Conservation (phyloP, 345 rosid genomes). For the Theobroma cacao region DNA sequence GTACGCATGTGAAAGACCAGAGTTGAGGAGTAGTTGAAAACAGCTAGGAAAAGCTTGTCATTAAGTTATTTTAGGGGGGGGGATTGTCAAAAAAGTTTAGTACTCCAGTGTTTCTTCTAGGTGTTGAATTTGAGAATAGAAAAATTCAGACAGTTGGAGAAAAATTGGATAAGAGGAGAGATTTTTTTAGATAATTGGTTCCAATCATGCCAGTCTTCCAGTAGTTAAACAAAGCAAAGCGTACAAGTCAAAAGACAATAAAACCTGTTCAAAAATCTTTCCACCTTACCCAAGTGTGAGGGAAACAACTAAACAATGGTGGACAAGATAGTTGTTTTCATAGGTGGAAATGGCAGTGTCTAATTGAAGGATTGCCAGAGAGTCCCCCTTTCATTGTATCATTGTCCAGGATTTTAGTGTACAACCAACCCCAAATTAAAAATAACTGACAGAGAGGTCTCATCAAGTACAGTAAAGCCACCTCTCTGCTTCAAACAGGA, state of each 20-base stretch:
- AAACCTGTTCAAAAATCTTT: background rate
- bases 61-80: conserved; percentile 6
- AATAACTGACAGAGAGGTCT: background rate
- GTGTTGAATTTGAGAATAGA: conserved; percentile 13
- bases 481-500: background rate
- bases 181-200: background rate
- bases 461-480: background rate
- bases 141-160: background rate
- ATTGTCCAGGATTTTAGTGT: background rate
- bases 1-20: conserved; percentile 14
- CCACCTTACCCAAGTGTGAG: background rate
- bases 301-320: background rate
- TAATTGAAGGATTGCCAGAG: background rate
- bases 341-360: background rate
- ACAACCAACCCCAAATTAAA: background rate
- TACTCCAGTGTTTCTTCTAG: conserved; percentile 15
- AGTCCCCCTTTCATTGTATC: background rate
- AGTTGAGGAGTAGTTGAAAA: conserved; percentile 21
- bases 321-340: background rate
- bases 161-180: background rate
- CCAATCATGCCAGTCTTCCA: background rate
- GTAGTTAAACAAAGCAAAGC: background rate
- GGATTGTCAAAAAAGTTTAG: conserved; percentile 28
- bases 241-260: background rate
- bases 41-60: conserved; percentile 18